phyloP scores from a whole-genome alignment of 1,139 yeast genomes.

The Candida sp. region DNA sequence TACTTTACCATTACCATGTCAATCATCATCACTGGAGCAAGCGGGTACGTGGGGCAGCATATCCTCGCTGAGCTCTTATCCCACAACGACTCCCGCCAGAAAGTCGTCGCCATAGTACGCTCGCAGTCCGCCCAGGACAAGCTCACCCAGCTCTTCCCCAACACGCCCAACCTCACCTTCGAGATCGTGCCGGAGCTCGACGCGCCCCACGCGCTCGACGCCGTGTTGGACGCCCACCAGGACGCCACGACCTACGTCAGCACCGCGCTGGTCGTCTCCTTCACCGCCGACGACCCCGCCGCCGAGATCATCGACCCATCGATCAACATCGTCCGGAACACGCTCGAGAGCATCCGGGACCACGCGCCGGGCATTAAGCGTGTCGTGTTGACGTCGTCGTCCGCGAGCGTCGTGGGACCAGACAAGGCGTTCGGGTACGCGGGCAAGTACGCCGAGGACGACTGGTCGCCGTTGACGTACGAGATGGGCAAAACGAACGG shows the following conservation, averaged over 20 bases:
- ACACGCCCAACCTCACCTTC: slow-evolving; percentile 36
- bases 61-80: slow-evolving; percentile 29
- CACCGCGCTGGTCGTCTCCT: slow-evolving; percentile 32
- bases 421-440: slow-evolving; percentile 12
- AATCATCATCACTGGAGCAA: slow-evolving; percentile 43
- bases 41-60: slow-evolving; percentile 44
- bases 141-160: no score
- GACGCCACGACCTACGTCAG: slow-evolving; percentile 57
- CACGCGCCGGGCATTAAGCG: slow-evolving; percentile 27
- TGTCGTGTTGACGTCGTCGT: slow-evolving; percentile 34
- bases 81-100: slow-evolving; percentile 47
- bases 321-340: slow-evolving; percentile 27
- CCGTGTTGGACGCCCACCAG: slow-evolving; percentile 47
- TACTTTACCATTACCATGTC: no score
- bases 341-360: slow-evolving; percentile 24
- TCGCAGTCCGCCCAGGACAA: slow-evolving; percentile 51
- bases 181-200: slow-evolving; percentile 58
- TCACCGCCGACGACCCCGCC: slow-evolving; percentile 24
- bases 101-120: slow-evolving; percentile 66
- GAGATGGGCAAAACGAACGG: slow-evolving; percentile 18
- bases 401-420: slow-evolving; percentile 23
- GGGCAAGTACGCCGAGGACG: slow-evolving; percentile 21
- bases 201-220: slow-evolving; percentile 52
- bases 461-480: slow-evolving; percentile 32
- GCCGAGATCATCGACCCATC: slow-evolving; percentile 23